Percentiles rank a stretch among this genome's conserved stretches.
These are phyloP conservation scores for Amniculicola lignicola DNA, from an alignment of 495 filamentous ascomycete genomes.

Conservation along the genomic window DNA sequence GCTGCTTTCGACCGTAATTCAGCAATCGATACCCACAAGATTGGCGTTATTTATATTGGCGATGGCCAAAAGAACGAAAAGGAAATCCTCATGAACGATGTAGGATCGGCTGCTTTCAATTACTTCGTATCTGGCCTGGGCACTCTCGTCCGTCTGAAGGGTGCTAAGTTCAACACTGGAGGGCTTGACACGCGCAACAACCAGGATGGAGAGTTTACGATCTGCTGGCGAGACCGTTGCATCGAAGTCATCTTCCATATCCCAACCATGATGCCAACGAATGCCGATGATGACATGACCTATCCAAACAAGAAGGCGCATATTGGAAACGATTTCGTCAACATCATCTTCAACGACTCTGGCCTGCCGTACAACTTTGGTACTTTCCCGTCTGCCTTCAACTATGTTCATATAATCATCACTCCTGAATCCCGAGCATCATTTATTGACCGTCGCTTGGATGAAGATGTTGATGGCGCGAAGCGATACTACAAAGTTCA, in stretches of 20 bases:
- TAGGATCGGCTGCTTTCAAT: constrained; percentile 79
- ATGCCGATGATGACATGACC: constrained; percentile 67
- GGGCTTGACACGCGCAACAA: constrained; percentile 76
- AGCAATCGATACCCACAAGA: constrained; percentile 91
- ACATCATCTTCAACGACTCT: constrained; percentile 95
- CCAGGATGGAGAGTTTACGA: constrained; percentile 78
- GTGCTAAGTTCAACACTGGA: constrained; percentile 86
- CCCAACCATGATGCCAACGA: constrained; percentile 93
- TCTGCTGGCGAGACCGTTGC: constrained; percentile 90
- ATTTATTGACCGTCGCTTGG: constrained; percentile 47
- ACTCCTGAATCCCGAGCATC: constrained; percentile 71
- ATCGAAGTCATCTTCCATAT: constrained; percentile 96
- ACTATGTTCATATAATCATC: constrained; percentile 94
- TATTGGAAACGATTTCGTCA: constrained; percentile 96
- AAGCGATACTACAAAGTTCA: constrained; percentile 77
- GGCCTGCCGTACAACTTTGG: constrained; percentile 82
- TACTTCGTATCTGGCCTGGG: constrained; percentile 79
- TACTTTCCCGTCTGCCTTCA: constrained; percentile 90
- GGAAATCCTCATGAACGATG: constrained; percentile 80
- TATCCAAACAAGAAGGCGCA: constrained; percentile 88
- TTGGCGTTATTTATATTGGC: constrained; percentile 88
- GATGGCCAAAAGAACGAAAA: constrained; percentile 74
- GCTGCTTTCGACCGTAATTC: constrained; percentile 79
- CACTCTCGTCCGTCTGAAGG: constrained; percentile 71
- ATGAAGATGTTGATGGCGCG: constrained; percentile 34